Base-by-base conservation (phyloP, 2,329 filamentous ascomycete species). In the Cylindrodendrum hubeiense region DNA sequence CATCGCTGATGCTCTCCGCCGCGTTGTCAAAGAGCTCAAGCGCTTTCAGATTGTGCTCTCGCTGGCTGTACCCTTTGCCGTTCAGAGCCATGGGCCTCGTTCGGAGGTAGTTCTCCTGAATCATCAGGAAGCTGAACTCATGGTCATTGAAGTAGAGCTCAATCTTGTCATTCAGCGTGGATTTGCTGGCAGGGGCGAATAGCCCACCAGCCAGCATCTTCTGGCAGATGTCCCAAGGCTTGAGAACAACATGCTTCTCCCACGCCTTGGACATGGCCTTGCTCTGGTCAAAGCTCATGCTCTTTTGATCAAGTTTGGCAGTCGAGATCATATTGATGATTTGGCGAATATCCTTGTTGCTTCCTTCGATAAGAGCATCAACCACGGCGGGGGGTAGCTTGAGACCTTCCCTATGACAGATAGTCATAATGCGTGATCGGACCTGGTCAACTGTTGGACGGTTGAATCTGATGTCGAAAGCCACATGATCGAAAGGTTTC, bases 131-230 rank as follows among this genome's bases (percentile, higher is more conserved):
- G 75, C 94, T 98, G 81, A 98, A 97, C 74, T 99, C 96, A 76
- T 99, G 96, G 74, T 99, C 96, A 79, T 99, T 98, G 85, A 99
- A 99, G 79, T 99, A 99, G 2, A 99, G 89, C 80, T 99, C 95
- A 67, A 97, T 96, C 85, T 99, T 99, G 79, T 99, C 95, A 77
- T 98, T 98, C 37, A 99, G 83, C 0, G 94, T 97, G 3, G 93
- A 85, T 71, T 93, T 97, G 80, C 94, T 97, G 53, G 90, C 89
- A 5, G 90, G 87, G 24, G 93, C 87, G 80, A 98, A 99, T 80
- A 98, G 89, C 39, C 94, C 93, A 4, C 94, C 91, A 26, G 89
- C 93, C 6, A 99, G 88, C 77, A 99, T 94, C 82, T 98, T 98
- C 77, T 92, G 89, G 67, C 93, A 95, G 74, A 99, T 99, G 76